These are phyloP conservation scores for Sclerotiophoma versabilis DNA, from an alignment of 2,329 filamentous ascomycete genomes.

Conservation along the genomic window DNA sequence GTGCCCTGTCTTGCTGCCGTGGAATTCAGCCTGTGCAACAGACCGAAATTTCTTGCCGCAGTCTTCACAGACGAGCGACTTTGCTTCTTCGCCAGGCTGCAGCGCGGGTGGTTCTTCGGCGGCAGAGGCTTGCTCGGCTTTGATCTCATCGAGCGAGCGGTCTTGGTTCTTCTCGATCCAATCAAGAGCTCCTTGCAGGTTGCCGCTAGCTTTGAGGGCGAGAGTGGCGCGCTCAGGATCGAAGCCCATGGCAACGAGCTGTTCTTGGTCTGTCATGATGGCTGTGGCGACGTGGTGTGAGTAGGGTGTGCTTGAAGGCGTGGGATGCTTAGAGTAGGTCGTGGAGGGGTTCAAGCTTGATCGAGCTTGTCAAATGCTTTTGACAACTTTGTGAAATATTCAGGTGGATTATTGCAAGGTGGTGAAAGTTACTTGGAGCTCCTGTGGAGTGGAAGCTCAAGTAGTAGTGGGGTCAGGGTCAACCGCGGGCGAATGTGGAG, in stretches of 20 bases:
- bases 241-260: conserved; percentile 76
- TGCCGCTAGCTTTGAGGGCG: conserved; percentile 83
- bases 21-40: conserved; percentile 82
- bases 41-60: conserved; percentile 91
- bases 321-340: background rate
- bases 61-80: conserved; percentile 90
- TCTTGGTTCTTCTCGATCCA: conserved; percentile 95
- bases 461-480: conserved; percentile 15
- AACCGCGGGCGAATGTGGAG: conserved; percentile 15
- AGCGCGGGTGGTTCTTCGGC: conserved; percentile 68
- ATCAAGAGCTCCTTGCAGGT: conserved; percentile 84
- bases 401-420: background rate
- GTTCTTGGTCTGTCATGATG: conserved; percentile 63
- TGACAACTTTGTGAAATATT: background rate
- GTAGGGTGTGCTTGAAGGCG: background rate
- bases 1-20: conserved; percentile 90
- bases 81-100: conserved; percentile 73
- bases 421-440: conserved; percentile 9
- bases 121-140: conserved; percentile 50
- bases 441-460: conserved; percentile 13
- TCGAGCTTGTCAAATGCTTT: background rate
- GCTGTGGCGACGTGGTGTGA: conserved; percentile 16
- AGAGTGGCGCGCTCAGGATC: conserved; percentile 81
- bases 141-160: conserved; percentile 82
- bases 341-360: background rate